phyloP scores from a whole-genome alignment of 2,329 filamentous ascomycete species.

The Penicillium sp. region DNA sequence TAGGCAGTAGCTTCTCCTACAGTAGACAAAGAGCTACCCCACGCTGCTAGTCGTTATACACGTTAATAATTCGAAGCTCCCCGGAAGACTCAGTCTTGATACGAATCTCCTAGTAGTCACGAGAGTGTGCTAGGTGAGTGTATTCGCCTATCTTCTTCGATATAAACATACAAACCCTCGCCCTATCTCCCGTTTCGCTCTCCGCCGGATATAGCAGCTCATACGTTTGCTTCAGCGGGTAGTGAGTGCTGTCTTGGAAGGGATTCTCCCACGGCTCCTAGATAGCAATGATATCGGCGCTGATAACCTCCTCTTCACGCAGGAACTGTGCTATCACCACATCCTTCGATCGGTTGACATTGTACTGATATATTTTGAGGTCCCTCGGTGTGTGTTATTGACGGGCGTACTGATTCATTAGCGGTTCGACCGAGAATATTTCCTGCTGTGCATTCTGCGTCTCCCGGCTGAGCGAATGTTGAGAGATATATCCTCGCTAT shows the following conservation, averaged over 20 bases:
- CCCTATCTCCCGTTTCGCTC: neutral
- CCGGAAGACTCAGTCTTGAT: neutral
- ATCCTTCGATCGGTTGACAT: neutral
- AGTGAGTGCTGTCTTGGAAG: neutral
- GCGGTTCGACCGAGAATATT: neutral
- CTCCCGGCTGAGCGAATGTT: neutral
- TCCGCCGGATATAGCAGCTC: neutral
- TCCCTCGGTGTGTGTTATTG: neutral
- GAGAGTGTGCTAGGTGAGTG: neutral
- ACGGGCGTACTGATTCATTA: neutral
- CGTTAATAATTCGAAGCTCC: slow-evolving; percentile 1
- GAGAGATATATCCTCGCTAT: neutral
- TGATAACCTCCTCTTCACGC: neutral
- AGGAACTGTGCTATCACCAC: slow-evolving; percentile 7
- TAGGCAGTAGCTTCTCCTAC: neutral
- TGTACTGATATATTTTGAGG: neutral
- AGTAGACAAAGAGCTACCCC: neutral
- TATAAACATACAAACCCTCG: neutral
- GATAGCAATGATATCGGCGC: slow-evolving; percentile 9
- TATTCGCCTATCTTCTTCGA: neutral
- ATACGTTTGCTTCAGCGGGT: neutral
- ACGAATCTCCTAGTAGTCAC: neutral
- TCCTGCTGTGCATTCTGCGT: neutral
- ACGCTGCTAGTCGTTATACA: neutral
- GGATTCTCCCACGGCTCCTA: slow-evolving; percentile 11